Conservation (phyloP, 768 basidiomycete species). For the Tylopilus subfusipes region DNA sequence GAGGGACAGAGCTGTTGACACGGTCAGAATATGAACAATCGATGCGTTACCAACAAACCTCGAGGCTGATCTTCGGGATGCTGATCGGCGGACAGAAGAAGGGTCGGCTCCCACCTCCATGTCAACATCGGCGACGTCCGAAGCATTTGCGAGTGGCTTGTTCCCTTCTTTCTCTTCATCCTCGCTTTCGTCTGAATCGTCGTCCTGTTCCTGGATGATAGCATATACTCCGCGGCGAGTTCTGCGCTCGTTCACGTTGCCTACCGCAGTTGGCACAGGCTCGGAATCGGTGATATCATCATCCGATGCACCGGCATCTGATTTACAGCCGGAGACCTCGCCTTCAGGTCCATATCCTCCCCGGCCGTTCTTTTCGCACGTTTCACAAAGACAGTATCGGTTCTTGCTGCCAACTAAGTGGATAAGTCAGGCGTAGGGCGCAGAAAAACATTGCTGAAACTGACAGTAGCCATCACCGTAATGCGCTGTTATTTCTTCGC, state of each 20-base stretch:
- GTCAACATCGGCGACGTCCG: conserved; percentile 48
- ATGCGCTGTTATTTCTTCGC: conserved; percentile 87
- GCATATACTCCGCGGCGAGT: conserved; percentile 83
- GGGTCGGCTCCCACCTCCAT: conserved; percentile 43
- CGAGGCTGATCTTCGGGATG: conserved; percentile 26
- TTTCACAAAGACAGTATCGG: conserved; percentile 80
- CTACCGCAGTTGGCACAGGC: conserved; percentile 44
- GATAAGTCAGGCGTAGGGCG: conserved; percentile 29
- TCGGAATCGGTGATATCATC: conserved; percentile 36
- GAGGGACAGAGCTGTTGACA: conserved; percentile 23
- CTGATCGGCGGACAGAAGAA: conserved; percentile 19
- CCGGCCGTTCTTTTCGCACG: conserved; percentile 70
- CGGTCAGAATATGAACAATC: conserved; percentile 9
- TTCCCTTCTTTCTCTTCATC: conserved; percentile 49
- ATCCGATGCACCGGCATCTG: conserved; percentile 40
- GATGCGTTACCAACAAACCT: conserved; percentile 19
- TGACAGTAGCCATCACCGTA: conserved; percentile 90
- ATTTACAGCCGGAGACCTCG: conserved; percentile 45
- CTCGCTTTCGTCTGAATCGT: conserved; percentile 61
- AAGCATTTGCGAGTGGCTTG: conserved; percentile 44
- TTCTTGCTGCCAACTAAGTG: conserved; percentile 60
- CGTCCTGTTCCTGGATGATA: conserved; percentile 54
- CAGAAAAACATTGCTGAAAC: conserved; percentile 34
- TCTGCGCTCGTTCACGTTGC: conserved; percentile 75
- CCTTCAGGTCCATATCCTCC: conserved; percentile 67